These are phyloP conservation scores for Phytophthora meadii DNA, from an alignment of 352 stramenopile species.

Conservation along the genomic window DNA sequence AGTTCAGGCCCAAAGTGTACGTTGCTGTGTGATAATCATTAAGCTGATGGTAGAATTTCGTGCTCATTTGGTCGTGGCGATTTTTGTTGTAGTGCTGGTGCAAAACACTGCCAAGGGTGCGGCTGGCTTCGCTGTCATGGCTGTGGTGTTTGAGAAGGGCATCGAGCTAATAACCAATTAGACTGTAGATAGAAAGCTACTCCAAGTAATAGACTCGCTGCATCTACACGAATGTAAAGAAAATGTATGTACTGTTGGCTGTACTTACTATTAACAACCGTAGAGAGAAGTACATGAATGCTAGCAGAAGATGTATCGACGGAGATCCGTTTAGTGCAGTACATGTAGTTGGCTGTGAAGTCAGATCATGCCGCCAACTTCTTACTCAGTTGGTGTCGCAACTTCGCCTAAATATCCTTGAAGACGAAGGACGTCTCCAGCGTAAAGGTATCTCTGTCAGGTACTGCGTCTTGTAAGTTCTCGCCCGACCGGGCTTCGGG, in stretches of 20 bases:
- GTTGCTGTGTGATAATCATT: conserved; percentile 14
- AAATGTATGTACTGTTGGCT: not conserved
- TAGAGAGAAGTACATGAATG: conserved; percentile 40
- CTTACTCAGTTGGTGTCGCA: too few species aligned
- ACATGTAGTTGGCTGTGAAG: not conserved
- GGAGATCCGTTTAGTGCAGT: conserved; percentile 14
- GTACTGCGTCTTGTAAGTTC: conserved; percentile 29
- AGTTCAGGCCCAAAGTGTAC: conserved; percentile 68
- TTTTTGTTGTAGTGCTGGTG: conserved; percentile 56
- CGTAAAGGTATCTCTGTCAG: conserved; percentile 46
- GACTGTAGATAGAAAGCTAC: conserved; percentile 24
- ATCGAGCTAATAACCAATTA: conserved; percentile 66
- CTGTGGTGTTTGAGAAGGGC: conserved; percentile 86
- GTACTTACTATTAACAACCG: not conserved
- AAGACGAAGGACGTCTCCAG: conserved; percentile 60
- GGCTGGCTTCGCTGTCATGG: conserved; percentile 82
- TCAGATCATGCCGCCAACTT: too few species aligned
- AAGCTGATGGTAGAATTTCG: not conserved
- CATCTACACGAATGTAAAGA: conserved; percentile 13
- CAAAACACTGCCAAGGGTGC: conserved; percentile 81
- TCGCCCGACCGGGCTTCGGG: conserved; percentile 39
- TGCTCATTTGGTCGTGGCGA: not conserved
- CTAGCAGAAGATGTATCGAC: conserved; percentile 7
- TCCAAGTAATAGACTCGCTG: conserved; percentile 24
- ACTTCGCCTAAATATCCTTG: conserved; percentile 28